Evolutionary conservation across 2,329 filamentous ascomycete species (phyloP), one percentile per base, ranked within the genome.

Genomic region (Colletotrichum plurivorum): DNA sequence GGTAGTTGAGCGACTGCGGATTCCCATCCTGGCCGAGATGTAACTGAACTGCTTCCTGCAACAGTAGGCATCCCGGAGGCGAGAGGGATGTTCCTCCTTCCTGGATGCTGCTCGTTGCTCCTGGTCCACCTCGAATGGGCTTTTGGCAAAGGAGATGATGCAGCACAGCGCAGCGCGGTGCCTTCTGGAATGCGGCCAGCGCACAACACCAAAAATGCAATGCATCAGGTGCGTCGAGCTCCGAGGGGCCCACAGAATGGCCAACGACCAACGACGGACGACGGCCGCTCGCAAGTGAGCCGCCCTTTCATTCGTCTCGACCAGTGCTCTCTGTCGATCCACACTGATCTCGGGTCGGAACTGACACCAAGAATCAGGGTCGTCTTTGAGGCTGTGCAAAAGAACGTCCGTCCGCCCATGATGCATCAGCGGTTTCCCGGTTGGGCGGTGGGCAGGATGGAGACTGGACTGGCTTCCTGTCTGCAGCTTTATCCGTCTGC

Each of bases 311-410:
- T 54, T 54, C n/a, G 46, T 22, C 65, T 68, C 22, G 61, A 13
- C 48, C n/a, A 39, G 46, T 27, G 65, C n/a, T 31, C 52, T 62
- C n/a, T 52, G 60, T 22, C 41, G 60, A 59, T 67, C 59, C 59
- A 63, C 60, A 22, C 46, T 55, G 43, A 51, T 53, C 16, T 63
- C 15, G 39, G 22, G 31, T 49, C n/a, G 22, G 52, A 39, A 51
- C 49, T 60, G 43, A 51, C 66, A 66, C 43, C 25, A 45, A 56
- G 49, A 60, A 66, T 55, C 55, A 46, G 62, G 62, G 55, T 43
- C 54, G 43, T 45, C 41, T 8, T 57, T 55, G 66, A 59, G 61
- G 66, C 61, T 69, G 55, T 69, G 66, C 61, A 59, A 9, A 48
- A 36, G 49, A 31, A 52, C 49, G 48, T 48, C 65, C 41, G 54